phyloP scores from a whole-genome alignment of 176 grass and related monocot genomes.

The Neostapfia colusana region DNA sequence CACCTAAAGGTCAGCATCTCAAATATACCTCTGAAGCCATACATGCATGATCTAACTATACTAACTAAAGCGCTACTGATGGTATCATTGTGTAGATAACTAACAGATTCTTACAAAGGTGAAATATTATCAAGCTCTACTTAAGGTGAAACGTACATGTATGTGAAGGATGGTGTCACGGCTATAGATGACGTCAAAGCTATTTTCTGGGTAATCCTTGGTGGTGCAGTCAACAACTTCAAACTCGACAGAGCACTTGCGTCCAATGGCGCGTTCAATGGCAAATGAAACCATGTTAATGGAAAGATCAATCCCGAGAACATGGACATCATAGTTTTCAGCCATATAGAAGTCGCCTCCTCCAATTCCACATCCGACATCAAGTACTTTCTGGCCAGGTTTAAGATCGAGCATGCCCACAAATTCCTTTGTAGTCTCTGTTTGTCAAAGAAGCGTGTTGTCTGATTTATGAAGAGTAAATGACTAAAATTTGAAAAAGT shows the following conservation, averaged over 20 bases:
- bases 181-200: conserved; percentile 92
- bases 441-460: background rate
- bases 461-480: background rate
- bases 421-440: conserved; percentile 99
- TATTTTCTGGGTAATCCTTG: conserved; percentile 68
- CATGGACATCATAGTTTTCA: conserved; percentile 84
- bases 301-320: conserved; percentile 94
- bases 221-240: conserved; percentile 96
- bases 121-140: background rate
- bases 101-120: background rate
- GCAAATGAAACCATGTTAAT: conserved; percentile 99
- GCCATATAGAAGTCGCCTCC: conserved; percentile 98
- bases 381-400: conserved; percentile 84
- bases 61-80: background rate
- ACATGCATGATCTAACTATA: background rate
- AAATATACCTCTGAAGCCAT: no score
- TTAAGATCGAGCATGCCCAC: conserved; percentile 82
- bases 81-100: background rate
- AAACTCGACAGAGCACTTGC: conserved; percentile 86
- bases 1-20: no score
- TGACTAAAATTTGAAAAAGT: background rate
- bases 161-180: conserved; percentile 98
- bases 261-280: conserved; percentile 86
- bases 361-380: conserved; percentile 95
- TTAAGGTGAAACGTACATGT: conserved; percentile 47